Conservation (phyloP, 257 asterid species). For the Fraxinus pennsylvanica region DNA sequence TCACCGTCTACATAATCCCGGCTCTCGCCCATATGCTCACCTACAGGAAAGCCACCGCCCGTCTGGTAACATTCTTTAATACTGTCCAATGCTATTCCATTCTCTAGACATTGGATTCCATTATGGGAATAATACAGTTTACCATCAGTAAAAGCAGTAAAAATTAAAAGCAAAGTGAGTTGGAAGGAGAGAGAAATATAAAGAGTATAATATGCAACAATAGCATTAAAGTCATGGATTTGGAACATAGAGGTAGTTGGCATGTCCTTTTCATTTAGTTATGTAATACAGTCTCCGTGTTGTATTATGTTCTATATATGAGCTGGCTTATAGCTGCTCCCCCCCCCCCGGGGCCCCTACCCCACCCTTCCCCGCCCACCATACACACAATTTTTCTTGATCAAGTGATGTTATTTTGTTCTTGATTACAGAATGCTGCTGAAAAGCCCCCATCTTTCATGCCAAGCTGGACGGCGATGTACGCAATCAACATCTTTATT, state of each 20-base stretch:
- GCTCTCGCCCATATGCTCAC: conserved; percentile 92
- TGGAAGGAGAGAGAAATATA: conserved; percentile 12
- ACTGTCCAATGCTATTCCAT: background rate
- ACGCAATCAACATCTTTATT: conserved; percentile 56
- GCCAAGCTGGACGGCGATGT: conserved; percentile 92
- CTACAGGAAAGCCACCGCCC: conserved; percentile 72
- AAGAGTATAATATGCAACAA: no score
- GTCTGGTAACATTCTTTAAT: conserved; percentile 56
- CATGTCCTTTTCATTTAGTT: conserved; percentile 76
- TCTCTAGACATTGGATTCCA: background rate
- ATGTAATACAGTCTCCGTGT: conserved; percentile 41
- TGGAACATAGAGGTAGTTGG: conserved; percentile 39
- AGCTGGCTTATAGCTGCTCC: conserved; percentile 51
- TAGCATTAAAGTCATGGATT: no score
- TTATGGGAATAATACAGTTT: background rate
- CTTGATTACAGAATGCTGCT: conserved; percentile 73
- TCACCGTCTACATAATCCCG: conserved; percentile 93
- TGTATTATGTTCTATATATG: conserved; percentile 49
- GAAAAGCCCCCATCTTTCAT: conserved; percentile 89
- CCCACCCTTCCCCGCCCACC: background rate
- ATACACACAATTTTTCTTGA: background rate
- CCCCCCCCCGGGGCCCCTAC: background rate
- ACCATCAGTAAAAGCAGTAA: background rate
- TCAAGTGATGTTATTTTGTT: background rate
- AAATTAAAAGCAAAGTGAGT: background rate